Base-by-base conservation (phyloP, 176 grass and related monocot species). In the Puccinellia tenuiflora region DNA sequence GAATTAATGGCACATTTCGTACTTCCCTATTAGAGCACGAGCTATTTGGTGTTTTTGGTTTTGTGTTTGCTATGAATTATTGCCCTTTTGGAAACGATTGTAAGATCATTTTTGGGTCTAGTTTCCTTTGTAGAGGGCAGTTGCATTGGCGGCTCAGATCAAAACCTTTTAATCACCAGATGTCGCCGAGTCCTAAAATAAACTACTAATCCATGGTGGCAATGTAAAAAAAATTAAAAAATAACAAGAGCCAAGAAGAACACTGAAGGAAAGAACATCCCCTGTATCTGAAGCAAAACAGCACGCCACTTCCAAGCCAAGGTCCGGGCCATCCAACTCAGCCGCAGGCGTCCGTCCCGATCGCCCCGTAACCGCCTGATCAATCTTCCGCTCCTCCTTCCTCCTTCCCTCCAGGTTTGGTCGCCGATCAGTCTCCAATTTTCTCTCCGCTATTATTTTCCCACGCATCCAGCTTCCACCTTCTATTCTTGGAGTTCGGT, bases 401-500 rank as follows among this genome's bases (percentile, higher is more conserved):
- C 20, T 35, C 75, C 75, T 80, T 83, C 79, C 52, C 21, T 83
- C 79, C 45, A 21, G 81, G 90, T 87, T 92, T 79, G 78, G 81
- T 92, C 80, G 70, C 76, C 69, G 72, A 82, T 73, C 76, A 80
- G 76, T 87, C 87, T 73, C 78, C 39, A 80, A 18, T 66, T 86
- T 81, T 83, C 85, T 79, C 69, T 47, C 56, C 16, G 45, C 45
- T 5, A 42, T 22, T 79, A 30, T 82, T 35, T 73, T 33, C 26
- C 67, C 17, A 13, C 53, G 33, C 81, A 73, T 75, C 57, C 37
- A 89, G 40, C 26, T 52, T 77, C 22, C 74, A 20, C 73, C 84
- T 84, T 46, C 77, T 92, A 86, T 85, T 92, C 67, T 89, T 70
- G 71, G 90, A 62, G 79, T 56, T 80, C 42, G 81, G 73, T 89